Conservation (phyloP, 495 filamentous ascomycete genomes). For the Penicillium cataractarum region DNA sequence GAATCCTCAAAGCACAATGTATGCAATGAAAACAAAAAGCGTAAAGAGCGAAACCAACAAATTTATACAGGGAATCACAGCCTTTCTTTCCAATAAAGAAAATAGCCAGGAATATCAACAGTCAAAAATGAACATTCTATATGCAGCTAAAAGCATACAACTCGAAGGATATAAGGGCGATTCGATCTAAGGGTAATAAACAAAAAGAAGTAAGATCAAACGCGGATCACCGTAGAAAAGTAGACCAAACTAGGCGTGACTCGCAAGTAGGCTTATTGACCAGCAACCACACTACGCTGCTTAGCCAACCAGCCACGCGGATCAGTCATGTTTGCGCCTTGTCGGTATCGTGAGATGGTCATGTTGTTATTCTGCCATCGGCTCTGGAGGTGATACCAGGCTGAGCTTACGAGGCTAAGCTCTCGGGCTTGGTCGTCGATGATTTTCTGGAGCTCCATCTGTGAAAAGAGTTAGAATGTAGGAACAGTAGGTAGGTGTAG, state of each 20-base stretch:
- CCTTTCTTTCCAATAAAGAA: background rate
- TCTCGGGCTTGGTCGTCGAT: conserved; percentile 75
- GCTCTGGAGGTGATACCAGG: conserved; percentile 88
- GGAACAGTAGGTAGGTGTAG: conserved; percentile 7
- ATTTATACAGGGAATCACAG: background rate
- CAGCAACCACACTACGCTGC: conserved; percentile 74
- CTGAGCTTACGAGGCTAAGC: conserved; percentile 80
- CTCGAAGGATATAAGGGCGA: conserved; percentile 10
- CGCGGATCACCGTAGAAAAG: too few relatives aligned
- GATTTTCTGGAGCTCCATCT: conserved; percentile 62
- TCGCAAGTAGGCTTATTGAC: conserved; percentile 31
- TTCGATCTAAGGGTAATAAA: conserved; percentile 21
- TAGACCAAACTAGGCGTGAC: too few relatives aligned
- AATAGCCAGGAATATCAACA: conserved; percentile 14
- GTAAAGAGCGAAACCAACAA: conserved; percentile 5
- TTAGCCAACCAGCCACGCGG: conserved; percentile 89
- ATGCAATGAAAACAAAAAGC: background rate
- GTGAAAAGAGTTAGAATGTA: conserved; percentile 23
- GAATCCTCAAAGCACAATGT: background rate
- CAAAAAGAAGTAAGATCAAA: background rate
- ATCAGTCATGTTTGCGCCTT: conserved; percentile 67
- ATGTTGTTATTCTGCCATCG: conserved; percentile 89
- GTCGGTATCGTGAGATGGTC: conserved; percentile 53
- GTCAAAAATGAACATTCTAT: conserved; percentile 15
- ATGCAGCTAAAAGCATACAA: conserved; percentile 14